Percentiles rank a stretch among this genome's conserved stretches.
These are phyloP conservation scores for Fusarium torulosum DNA, from an alignment of 2,329 filamentous ascomycete species.

Conservation along the genomic window DNA sequence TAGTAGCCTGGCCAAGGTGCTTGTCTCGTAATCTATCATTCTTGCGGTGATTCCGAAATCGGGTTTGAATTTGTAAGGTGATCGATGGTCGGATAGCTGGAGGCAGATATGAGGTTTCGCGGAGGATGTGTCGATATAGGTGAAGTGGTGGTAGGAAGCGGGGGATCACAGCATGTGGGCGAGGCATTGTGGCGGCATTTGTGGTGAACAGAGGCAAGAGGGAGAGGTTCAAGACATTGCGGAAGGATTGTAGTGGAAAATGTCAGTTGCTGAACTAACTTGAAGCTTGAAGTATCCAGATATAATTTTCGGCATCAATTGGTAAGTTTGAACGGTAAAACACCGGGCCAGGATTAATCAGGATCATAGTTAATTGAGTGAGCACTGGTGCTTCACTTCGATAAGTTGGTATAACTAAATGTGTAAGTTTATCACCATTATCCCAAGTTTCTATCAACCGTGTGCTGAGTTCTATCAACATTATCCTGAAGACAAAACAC, in stretches of 20 bases:
- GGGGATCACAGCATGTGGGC: constrained; percentile 46
- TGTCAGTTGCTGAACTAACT: not conserved
- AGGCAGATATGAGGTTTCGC: constrained; percentile 71
- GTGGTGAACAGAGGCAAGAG: not conserved
- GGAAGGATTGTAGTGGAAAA: not conserved
- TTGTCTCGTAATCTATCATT: constrained; percentile 47
- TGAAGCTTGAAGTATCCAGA: not conserved
- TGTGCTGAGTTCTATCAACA: not conserved
- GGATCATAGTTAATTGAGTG: not conserved
- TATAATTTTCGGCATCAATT: constrained; percentile 16
- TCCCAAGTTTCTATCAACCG: not conserved
- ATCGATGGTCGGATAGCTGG: constrained; percentile 61
- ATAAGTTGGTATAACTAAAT: not conserved
- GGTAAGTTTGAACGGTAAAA: constrained; percentile 25
- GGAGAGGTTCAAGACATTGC: constrained; percentile 25
- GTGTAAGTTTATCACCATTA: not conserved
- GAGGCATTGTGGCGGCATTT: constrained; percentile 46
- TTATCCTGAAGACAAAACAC: not conserved
- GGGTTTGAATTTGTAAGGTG: constrained; percentile 57
- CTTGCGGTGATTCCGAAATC: constrained; percentile 59
- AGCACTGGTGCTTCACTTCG: not conserved
- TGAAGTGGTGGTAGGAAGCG: constrained; percentile 46
- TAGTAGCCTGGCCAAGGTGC: constrained; percentile 58
- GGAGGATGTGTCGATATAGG: constrained; percentile 70
- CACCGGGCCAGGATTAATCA: constrained; percentile 18